These are phyloP conservation scores for Rhizoclosmatium globosum DNA, from an alignment of 192 early-diverging fungal species.

Conservation along the genomic window DNA sequence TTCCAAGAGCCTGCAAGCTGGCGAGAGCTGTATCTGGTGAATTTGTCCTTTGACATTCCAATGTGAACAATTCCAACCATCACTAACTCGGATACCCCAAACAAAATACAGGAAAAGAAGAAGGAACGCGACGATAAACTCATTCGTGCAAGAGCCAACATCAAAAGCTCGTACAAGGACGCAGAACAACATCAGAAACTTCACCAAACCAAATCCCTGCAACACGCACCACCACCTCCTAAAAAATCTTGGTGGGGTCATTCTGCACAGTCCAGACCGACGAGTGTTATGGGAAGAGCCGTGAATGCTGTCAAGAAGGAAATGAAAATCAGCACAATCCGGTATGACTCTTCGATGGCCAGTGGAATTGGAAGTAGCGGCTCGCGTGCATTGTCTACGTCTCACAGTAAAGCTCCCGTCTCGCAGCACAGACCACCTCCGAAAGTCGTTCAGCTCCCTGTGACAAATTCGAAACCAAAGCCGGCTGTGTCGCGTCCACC, in stretches of 20 bases:
- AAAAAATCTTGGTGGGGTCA: not conserved
- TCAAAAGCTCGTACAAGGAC: constrained; percentile 9
- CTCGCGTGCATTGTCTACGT: too few species aligned
- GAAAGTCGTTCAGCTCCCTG: too few species aligned
- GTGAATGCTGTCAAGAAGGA: constrained; percentile 28
- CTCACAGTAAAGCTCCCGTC: too few species aligned
- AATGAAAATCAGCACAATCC: not conserved
- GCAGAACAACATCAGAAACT: constrained; percentile 3
- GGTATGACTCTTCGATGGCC: too few species aligned
- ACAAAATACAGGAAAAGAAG: constrained; percentile 17
- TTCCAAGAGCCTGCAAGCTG: constrained; percentile 23
- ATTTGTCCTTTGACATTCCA: not conserved
- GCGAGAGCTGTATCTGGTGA: constrained; percentile 11
- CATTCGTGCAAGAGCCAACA: constrained; percentile 3
- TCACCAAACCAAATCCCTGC: not conserved
- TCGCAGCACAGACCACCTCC: too few species aligned
- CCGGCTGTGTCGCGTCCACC: too few species aligned
- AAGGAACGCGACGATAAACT: constrained; percentile 26
- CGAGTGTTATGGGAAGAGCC: constrained; percentile 3
- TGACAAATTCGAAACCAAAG: too few species aligned
- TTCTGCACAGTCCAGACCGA: not conserved
- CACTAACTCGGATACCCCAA: not conserved
- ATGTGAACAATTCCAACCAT: not conserved
- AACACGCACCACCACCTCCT: not conserved
- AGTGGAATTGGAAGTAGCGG: too few species aligned